A percentile compares a stretch with the other conserved stretches of the same genome.
Evolutionary conservation across 768 basidiomycete species (phyloP).

Genomic region (Amanita polypyramis): DNA sequence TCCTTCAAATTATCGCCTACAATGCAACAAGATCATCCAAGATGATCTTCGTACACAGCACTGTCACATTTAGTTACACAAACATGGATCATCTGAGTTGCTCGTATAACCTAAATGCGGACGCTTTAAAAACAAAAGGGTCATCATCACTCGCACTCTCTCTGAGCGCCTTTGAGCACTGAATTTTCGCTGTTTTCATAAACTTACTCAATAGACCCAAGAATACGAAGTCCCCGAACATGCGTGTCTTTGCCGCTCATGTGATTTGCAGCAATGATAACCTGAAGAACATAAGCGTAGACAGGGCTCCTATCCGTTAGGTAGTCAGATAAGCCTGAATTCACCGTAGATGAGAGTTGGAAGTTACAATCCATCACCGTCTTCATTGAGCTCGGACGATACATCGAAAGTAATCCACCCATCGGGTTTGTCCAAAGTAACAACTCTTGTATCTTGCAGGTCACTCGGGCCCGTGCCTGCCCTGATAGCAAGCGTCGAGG

Average conservation of each 20-base stretch:
- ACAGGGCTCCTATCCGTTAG: slow-evolving; percentile 58
- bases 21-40: background rate
- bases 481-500: slow-evolving; percentile 79
- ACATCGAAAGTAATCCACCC: slow-evolving; percentile 91
- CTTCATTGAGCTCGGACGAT: slow-evolving; percentile 69
- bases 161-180: background rate
- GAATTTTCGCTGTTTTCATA: slow-evolving; percentile 25
- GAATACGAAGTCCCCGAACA: slow-evolving; percentile 81
- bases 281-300: slow-evolving; percentile 81
- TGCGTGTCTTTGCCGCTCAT: slow-evolving; percentile 99
- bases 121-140: slow-evolving; percentile 5
- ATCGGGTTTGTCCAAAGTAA: slow-evolving; percentile 83
- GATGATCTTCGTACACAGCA: background rate
- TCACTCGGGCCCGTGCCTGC: slow-evolving; percentile 90
- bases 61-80: background rate
- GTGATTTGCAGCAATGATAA: slow-evolving; percentile 87
- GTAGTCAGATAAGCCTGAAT: background rate
- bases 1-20: background rate
- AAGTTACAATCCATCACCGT: slow-evolving; percentile 64
- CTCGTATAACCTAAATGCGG: slow-evolving; percentile 5
- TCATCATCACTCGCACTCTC: slow-evolving; percentile 6
- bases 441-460: slow-evolving; percentile 81
- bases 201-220: slow-evolving; percentile 72
- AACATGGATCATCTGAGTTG: slow-evolving; percentile 1
- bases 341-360: slow-evolving; percentile 1